Evolutionary conservation across 805 yeast genomes (phyloP).

Genomic region (Hanseniaspora lachancei): DNA sequence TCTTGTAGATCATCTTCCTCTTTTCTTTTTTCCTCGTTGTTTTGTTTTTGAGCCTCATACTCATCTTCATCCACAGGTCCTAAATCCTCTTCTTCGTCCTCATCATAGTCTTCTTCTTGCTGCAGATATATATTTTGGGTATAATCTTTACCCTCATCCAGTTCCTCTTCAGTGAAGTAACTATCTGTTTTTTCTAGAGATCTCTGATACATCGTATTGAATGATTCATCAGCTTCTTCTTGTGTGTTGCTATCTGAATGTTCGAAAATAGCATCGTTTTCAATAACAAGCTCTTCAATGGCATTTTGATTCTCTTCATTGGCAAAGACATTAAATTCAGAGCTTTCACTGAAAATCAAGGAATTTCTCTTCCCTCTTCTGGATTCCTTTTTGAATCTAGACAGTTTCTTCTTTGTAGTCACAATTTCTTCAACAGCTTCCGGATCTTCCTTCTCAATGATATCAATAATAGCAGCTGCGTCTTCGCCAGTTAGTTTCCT

Average conservation of each 20-base stretch:
- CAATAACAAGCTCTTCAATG: background rate
- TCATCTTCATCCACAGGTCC: conserved; percentile 11
- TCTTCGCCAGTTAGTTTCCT: conserved; percentile 24
- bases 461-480: conserved; percentile 24
- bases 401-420: conserved; percentile 17
- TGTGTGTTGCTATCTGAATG: background rate
- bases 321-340: background rate
- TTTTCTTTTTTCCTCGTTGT: background rate
- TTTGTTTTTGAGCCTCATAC: background rate
- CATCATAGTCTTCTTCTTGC: conserved; percentile 4
- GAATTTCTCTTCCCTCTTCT: conserved; percentile 9
- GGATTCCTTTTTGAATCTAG: conserved; percentile 23
- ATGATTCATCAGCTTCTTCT: conserved; percentile 11
- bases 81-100: background rate
- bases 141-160: background rate
- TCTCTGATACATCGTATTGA: background rate
- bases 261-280: conserved; percentile 3
- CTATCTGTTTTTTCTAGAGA: background rate
- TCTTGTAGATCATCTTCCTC: conserved; percentile 1
- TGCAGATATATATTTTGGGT: conserved; percentile 1
- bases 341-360: background rate
- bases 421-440: conserved; percentile 13
- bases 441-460: conserved; percentile 16
- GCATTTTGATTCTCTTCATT: background rate
- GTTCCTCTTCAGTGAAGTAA: conserved; percentile 3